Percentiles rank a stretch among this genome's conserved stretches.
Evolutionary conservation across 2,329 filamentous ascomycete genomes (phyloP).

Genomic region (Fusarium lyarnte): DNA sequence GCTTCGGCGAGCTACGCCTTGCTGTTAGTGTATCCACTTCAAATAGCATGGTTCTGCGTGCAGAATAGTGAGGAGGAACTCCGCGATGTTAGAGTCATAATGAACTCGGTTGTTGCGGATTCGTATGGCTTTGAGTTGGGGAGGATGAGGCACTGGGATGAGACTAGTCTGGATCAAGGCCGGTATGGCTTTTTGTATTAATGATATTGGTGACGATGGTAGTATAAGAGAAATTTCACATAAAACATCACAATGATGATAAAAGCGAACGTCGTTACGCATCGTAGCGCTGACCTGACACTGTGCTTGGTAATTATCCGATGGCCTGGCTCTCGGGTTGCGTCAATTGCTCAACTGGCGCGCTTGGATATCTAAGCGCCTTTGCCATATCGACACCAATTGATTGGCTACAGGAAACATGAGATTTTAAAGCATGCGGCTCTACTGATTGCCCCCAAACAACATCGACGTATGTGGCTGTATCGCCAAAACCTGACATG

Average conservation of each 20-base stretch:
- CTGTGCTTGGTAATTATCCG: neutral
- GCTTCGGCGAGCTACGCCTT: neutral
- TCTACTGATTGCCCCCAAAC: neutral
- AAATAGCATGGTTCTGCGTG: slow-evolving; percentile 20
- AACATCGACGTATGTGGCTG: slow-evolving; percentile 11
- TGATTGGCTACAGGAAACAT: neutral
- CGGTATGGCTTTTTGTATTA: slow-evolving; percentile 8
- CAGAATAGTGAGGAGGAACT: neutral
- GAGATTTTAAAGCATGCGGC: neutral
- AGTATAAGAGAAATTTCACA: no score
- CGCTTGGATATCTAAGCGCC: neutral
- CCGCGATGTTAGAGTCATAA: neutral
- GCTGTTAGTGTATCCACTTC: slow-evolving; percentile 14
- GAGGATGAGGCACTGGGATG: slow-evolving; percentile 15
- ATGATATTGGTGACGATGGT: neutral
- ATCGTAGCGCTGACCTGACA: neutral
- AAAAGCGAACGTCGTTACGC: neutral
- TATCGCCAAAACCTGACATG: neutral
- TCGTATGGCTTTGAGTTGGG: slow-evolving; percentile 21
- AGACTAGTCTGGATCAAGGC: neutral
- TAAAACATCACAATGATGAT: no score
- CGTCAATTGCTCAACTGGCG: neutral
- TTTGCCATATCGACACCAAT: neutral
- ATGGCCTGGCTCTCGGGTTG: no score
- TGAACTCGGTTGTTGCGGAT: slow-evolving; percentile 17